Evolutionary conservation across 2,329 filamentous ascomycete species (phyloP), one percentile per base, ranked within the genome.

Genomic region (Pezicula rhizophila): DNA sequence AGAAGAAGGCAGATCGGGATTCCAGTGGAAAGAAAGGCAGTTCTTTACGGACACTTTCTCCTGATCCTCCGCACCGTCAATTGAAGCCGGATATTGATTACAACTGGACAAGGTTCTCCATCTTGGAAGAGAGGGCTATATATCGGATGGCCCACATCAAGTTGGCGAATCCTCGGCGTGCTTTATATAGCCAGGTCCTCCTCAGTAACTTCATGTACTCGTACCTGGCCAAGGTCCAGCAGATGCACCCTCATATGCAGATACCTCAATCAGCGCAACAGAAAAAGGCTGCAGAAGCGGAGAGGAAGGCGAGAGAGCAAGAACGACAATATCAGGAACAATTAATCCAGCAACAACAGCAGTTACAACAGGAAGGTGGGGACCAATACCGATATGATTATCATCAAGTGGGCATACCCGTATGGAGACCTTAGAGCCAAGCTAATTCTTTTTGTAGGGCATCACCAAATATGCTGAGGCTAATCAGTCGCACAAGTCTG

Each of bases 141-240:
- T 99, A 99, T 69, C 83, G 93, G 52, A 96, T 99, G 89, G 93
- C 93, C 15, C 93, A 99, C 66, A 95, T 97, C 70, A 99, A 99
- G 69, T 80, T 99, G 52, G 93, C 93, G n/a, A 97, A 99, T 64
- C 93, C 93, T 34, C 84, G 92, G 40, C 85, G 93, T 48, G 87
- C 92, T 37, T 72, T 99, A 45, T 86, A 95, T 64, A 96, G 92
- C 52, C 93, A 99, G 68, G 93, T 99, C 18, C 75, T 99, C 51
- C 79, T 99, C 57, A 96, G 91, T 70, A 99, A 99, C 67, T 99
- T 99, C 69, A 99, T 99, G 93, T 99, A 99, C 71, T 93, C 90
- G 49, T 99, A 99, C 66, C 79, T 99, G 56, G 93, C 93, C 53
- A 99, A 97, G 68, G 93, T 99, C 41, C 93, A 99, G 70, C 90